A percentile compares a stretch with the other conserved stretches of the same genome.
Evolutionary conservation across 2,329 filamentous ascomycete genomes (phyloP).

Genomic region (Calonectria pseudoreteaudii): DNA sequence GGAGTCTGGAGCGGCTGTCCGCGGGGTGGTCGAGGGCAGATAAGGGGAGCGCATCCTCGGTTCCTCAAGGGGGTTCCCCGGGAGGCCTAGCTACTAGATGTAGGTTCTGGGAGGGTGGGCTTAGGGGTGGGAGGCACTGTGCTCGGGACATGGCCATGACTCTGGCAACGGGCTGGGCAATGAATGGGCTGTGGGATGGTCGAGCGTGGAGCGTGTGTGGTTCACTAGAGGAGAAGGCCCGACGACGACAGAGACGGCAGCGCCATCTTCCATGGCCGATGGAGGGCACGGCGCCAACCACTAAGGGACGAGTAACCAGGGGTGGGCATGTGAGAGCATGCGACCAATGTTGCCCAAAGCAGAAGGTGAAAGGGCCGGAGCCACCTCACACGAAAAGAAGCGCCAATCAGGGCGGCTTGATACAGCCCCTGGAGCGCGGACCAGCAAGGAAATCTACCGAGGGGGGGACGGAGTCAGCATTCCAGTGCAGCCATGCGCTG

Average conservation of each 20-base stretch:
- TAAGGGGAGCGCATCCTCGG: conserved; percentile 39
- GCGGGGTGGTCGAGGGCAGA: conserved; percentile 42
- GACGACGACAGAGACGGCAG: conserved; percentile 35
- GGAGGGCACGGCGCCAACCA: conserved; percentile 36
- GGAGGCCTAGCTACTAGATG: conserved; percentile 12
- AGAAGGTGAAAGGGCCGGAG: conserved; percentile 51
- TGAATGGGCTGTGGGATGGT: neutral
- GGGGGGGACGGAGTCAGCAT: conserved; percentile 31
- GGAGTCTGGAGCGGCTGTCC: conserved; percentile 39
- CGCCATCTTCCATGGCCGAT: conserved; percentile 36
- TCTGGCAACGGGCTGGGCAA: conserved; percentile 2
- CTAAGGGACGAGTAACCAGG: conserved; percentile 40
- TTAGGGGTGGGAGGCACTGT: neutral
- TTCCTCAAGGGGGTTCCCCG: conserved; percentile 21
- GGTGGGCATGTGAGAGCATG: conserved; percentile 47
- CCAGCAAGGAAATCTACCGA: conserved; percentile 43
- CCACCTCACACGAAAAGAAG: conserved; percentile 44
- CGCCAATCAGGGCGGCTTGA: conserved; percentile 48
- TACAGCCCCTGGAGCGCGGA: conserved; percentile 40
- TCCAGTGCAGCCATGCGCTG: conserved; percentile 33
- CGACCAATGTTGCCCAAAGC: conserved; percentile 48
- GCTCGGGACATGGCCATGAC: neutral
- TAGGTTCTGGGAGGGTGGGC: conserved; percentile 2
- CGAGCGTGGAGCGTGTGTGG: conserved; percentile 7
- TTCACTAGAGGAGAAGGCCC: conserved; percentile 37